A percentile compares a stretch with the other conserved stretches of the same genome.
These are phyloP conservation scores for Botrytis sinoallii DNA, from an alignment of 2,329 filamentous ascomycete genomes.

Conservation along the genomic window DNA sequence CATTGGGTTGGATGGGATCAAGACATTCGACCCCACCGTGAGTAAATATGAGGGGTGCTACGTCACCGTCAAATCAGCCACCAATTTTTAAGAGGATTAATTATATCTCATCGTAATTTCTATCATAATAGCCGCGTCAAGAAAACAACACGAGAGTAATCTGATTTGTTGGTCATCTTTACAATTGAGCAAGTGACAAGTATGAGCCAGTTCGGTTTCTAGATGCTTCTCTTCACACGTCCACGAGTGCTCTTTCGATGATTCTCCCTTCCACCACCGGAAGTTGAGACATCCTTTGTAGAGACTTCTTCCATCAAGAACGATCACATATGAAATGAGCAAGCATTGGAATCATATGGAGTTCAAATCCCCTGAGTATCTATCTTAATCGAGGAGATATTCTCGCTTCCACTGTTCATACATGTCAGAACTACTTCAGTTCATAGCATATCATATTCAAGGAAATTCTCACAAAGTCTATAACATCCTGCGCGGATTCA, in stretches of 20 bases:
- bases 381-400: slow-evolving; percentile 23
- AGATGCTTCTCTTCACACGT: background rate
- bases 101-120: background rate
- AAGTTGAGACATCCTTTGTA: background rate
- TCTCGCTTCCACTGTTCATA: slow-evolving; percentile 13
- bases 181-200: background rate
- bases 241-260: background rate
- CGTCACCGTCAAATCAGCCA: slow-evolving; percentile 2
- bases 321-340: background rate
- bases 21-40: background rate
- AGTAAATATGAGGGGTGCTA: background rate
- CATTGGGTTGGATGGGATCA: background rate
- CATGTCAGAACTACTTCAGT: background rate
- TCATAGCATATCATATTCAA: background rate
- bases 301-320: background rate
- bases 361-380: background rate
- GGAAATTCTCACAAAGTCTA: slow-evolving; percentile 28
- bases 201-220: background rate
- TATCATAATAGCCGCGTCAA: background rate
- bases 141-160: background rate
- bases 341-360: background rate
- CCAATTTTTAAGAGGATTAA: background rate
- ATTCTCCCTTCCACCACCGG: too few species aligned
- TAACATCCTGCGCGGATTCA: slow-evolving; percentile 29
- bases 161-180: too few species aligned